Base-by-base conservation (phyloP, 768 basidiomycete species). In the Suillus subalutaceus region DNA sequence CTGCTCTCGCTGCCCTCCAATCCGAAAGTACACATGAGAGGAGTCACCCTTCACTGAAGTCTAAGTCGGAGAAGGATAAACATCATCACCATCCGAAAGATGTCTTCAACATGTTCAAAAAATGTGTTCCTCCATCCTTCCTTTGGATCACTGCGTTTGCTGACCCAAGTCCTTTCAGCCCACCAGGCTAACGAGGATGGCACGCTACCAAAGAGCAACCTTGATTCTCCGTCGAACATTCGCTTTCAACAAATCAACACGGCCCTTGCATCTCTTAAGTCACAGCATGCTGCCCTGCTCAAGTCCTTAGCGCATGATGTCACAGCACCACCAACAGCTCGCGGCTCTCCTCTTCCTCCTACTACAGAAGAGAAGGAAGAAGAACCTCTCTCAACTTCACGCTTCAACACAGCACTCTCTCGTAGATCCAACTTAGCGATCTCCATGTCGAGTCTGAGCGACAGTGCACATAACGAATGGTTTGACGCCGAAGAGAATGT, bases 401-500 rank as follows among this genome's bases (percentile, higher is more conserved):
- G 67, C 68, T 62, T 75, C 67, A 60, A 74, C 70, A 50, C 72
- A 38, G 50, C 83, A 15, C 69, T 77, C 40, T 74, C 74, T 12
- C 77, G 77, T 48, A 76, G 72, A 38, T 79, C 81, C 12, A 79
- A 80, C 63, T 82, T 83, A 41, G 72, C 81, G 61, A 88, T 86
- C 13, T 79, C 83, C 43, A 73, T 80, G 44, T 86, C 85, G 2
- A 82, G 82, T 38, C 73, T 79, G 35, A 85, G 83, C 55, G 88
- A 86, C 63, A 84, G 82, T 38, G 67, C 41, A 35, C 73, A 82
- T 64, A 79, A 82, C 61, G 86, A 93, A 71, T 94, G 92, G 92
- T 93, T 85, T 71, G 93, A 94, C 69, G 93, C 92, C 10, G 78
- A 83, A 48, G 90, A 89, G 62, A 35, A 67, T 65, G 64, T 74